Evolutionary conservation across 495 filamentous ascomycete species (phyloP).

Genomic region (Cercophora sp.): DNA sequence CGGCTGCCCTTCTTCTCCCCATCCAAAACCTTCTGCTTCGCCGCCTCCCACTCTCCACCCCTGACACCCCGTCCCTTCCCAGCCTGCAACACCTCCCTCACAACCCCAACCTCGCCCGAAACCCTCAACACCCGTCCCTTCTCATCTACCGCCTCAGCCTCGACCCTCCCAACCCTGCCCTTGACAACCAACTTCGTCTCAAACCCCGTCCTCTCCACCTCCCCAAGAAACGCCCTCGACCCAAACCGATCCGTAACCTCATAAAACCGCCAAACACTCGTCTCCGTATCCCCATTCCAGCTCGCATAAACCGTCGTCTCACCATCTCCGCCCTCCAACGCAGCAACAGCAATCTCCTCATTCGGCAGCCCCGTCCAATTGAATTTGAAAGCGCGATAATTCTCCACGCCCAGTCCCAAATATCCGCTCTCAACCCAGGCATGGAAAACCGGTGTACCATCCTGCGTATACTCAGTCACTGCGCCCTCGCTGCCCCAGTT

Average conservation of each 20-base stretch:
- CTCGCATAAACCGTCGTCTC: conserved; percentile 30
- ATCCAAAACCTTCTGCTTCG: not conserved
- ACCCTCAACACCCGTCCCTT: conserved; percentile 23
- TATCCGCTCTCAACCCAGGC: conserved; percentile 31
- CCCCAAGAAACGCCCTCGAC: conserved; percentile 25
- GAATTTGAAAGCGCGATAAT: conserved; percentile 35
- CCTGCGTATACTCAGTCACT: conserved; percentile 53
- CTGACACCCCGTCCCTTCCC: not conserved
- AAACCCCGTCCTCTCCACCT: conserved; percentile 27
- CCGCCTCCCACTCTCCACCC: not conserved
- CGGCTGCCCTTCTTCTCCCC: not conserved
- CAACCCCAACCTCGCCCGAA: conserved; percentile 20
- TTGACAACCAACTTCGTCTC: conserved; percentile 29
- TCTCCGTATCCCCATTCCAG: conserved; percentile 42
- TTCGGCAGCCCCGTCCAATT: conserved; percentile 36
- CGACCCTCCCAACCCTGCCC: conserved; percentile 12
- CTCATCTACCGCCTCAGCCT: conserved; percentile 28
- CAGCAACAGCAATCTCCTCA: conserved; percentile 32
- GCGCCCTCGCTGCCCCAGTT: conserved; percentile 59
- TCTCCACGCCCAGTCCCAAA: conserved; percentile 28
- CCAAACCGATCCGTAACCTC: conserved; percentile 21
- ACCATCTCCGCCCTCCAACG: conserved; percentile 19
- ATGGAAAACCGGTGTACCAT: conserved; percentile 51
- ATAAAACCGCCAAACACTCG: conserved; percentile 30
- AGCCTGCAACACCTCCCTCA: conserved; percentile 24